Conservation (phyloP, 768 basidiomycete species). For the Neoboletus brunneissimus region DNA sequence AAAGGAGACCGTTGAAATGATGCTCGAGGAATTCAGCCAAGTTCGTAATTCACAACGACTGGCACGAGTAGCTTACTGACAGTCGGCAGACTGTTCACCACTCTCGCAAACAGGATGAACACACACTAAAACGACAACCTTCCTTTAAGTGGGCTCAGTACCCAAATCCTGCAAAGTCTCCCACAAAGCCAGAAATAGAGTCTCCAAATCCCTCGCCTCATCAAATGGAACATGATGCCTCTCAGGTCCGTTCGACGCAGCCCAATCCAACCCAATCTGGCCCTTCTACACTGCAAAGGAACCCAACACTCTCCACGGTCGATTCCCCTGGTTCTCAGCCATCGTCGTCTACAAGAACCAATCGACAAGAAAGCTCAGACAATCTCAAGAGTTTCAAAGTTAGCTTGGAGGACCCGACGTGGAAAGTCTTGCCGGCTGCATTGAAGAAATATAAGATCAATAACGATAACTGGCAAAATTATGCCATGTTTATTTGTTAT, state of each 20-base stretch:
- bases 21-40: conserved; percentile 62
- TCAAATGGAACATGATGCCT: conserved; percentile 67
- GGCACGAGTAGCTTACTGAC: conserved; percentile 11
- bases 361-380: conserved; percentile 64
- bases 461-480: conserved; percentile 97
- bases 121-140: conserved; percentile 62
- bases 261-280: conserved; percentile 11
- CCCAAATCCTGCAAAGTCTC: conserved; percentile 72
- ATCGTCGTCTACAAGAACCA: conserved; percentile 32
- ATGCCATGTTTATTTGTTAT: conserved; percentile 99
- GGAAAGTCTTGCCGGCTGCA: conserved; percentile 97
- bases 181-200: conserved; percentile 71
- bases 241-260: conserved; percentile 35
- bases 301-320: conserved; percentile 26
- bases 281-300: conserved; percentile 33
- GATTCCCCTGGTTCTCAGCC: conserved; percentile 32
- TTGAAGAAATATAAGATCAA: conserved; percentile 99
- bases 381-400: conserved; percentile 96
- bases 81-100: conserved; percentile 8
- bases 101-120: conserved; percentile 31
- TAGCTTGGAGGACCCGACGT: conserved; percentile 95
- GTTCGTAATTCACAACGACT: conserved; percentile 36
- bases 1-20: conserved; percentile 55
- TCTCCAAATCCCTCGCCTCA: conserved; percentile 81
- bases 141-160: conserved; percentile 91